Percentiles rank a stretch among this genome's conserved stretches.
Conservation (phyloP, 805 yeast genomes). For the Yamadazyma paraphyllophila region DNA sequence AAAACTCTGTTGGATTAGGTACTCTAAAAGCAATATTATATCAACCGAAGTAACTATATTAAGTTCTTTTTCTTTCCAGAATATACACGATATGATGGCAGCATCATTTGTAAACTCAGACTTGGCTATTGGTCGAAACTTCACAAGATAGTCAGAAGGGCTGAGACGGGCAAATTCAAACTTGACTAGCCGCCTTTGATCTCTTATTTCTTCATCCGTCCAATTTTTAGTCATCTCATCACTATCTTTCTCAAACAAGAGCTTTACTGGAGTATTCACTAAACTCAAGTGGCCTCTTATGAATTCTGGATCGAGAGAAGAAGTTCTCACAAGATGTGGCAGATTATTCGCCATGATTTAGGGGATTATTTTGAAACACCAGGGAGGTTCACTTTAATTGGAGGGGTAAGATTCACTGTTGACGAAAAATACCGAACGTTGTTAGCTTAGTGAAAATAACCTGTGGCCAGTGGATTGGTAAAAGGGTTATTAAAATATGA, state of each 20-base stretch:
- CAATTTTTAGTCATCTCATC: constrained; percentile 42
- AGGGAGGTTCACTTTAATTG: background rate
- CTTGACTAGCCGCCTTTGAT: constrained; percentile 48
- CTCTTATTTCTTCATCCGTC: constrained; percentile 42
- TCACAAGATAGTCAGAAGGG: constrained; percentile 30
- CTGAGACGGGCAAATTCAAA: constrained; percentile 39
- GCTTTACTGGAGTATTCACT: constrained; percentile 27
- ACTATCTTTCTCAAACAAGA: constrained; percentile 30
- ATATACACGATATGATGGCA: constrained; percentile 57
- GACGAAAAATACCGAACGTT: too few relatives aligned
- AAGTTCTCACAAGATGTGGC: constrained; percentile 21
- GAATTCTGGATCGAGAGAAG: constrained; percentile 22
- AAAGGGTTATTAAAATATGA: constrained; percentile 1
- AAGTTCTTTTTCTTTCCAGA: constrained; percentile 48
- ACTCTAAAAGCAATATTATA: constrained; percentile 54
- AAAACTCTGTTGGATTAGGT: constrained; percentile 52
- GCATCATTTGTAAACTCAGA: constrained; percentile 36
- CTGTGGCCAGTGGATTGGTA: background rate
- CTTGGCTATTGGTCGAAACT: constrained; percentile 35
- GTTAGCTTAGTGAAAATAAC: too few relatives aligned
- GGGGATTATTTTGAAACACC: background rate
- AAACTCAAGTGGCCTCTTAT: constrained; percentile 17
- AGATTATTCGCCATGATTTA: constrained; percentile 4
- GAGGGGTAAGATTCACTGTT: too few relatives aligned
- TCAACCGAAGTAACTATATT: constrained; percentile 66